Evolutionary conservation across 768 basidiomycete genomes (phyloP).

Genomic region (Russula compacta): DNA sequence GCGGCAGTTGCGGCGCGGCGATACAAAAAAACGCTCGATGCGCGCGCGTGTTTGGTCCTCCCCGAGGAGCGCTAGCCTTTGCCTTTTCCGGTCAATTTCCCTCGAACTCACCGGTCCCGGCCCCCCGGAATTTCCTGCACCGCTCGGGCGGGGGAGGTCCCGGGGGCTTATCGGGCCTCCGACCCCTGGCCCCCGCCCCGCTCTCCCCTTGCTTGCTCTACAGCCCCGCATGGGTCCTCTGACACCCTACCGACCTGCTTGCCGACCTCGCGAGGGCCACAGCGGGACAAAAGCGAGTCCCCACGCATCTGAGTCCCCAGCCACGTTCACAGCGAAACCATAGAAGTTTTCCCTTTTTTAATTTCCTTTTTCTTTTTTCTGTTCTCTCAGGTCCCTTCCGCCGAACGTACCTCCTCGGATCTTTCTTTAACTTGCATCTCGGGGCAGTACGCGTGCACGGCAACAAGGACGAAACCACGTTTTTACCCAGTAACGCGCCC

Average conservation of each 20-base stretch:
- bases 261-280: slow-evolving; percentile 9
- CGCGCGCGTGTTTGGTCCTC: slow-evolving; percentile 15
- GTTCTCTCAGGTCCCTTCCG: neutral
- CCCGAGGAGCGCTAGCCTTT: slow-evolving; percentile 19
- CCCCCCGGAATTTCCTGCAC: slow-evolving; percentile 6
- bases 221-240: slow-evolving; percentile 1
- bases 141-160: slow-evolving; percentile 4
- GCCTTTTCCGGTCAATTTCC: slow-evolving; percentile 12
- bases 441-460: neutral
- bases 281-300: neutral
- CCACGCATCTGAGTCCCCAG: neutral
- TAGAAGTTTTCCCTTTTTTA: neutral
- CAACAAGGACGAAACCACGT: slow-evolving; percentile 4
- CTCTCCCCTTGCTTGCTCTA: neutral
- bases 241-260: slow-evolving; percentile 7
- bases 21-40: slow-evolving; percentile 17
- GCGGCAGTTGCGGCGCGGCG: slow-evolving; percentile 19
- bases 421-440: slow-evolving; percentile 1
- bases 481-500: slow-evolving; percentile 14
- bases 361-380: neutral
- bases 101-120: slow-evolving; percentile 4
- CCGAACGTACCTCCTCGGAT: neutral
- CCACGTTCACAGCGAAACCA: neutral
- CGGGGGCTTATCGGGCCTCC: slow-evolving; percentile 2
- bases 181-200: neutral